These are phyloP conservation scores for Sindora glabra DNA, from an alignment of 306 rosid genomes.

Conservation along the genomic window DNA sequence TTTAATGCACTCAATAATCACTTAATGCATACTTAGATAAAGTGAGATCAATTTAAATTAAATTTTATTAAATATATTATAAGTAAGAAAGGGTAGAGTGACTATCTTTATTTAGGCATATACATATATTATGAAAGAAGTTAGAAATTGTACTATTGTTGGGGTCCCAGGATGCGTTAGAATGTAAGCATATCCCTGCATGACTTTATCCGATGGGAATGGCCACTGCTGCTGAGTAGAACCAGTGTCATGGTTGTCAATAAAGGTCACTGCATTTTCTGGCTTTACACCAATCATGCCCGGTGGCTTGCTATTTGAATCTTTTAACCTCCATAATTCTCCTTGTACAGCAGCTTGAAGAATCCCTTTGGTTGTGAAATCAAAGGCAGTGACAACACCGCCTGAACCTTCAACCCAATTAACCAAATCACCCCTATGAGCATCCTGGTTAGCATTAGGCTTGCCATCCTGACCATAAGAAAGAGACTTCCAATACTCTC, in stretches of 20 bases:
- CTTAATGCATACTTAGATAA: too few relatives aligned
- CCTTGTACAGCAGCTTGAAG: conserved; percentile 54
- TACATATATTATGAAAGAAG: neutral
- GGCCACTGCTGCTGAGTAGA: conserved; percentile 57
- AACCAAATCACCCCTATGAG: conserved; percentile 17
- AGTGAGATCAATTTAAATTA: too few relatives aligned
- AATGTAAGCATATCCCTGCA: conserved; percentile 73
- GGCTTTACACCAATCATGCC: conserved; percentile 73
- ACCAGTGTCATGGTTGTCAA: conserved; percentile 77
- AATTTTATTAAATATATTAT: too few relatives aligned
- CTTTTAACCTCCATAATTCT: conserved; percentile 51
- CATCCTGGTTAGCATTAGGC: conserved; percentile 33
- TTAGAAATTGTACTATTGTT: conserved; percentile 33
- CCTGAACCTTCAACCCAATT: conserved; percentile 33
- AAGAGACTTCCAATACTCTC: conserved; percentile 61
- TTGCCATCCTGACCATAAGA: conserved; percentile 22
- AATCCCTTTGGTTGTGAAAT: conserved; percentile 45
- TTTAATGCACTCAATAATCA: too few relatives aligned
- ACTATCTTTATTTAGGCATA: too few relatives aligned
- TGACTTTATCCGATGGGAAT: conserved; percentile 62
- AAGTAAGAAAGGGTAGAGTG: too few relatives aligned
- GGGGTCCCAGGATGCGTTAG: conserved; percentile 84
- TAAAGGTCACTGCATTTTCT: conserved; percentile 61
- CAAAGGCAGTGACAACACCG: conserved; percentile 41
- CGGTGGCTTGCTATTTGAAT: conserved; percentile 49